A percentile compares a stretch with the other conserved stretches of the same genome.
phyloP scores from a whole-genome alignment of 169 alveolate species.

The Cryptosporidium sp. region DNA sequence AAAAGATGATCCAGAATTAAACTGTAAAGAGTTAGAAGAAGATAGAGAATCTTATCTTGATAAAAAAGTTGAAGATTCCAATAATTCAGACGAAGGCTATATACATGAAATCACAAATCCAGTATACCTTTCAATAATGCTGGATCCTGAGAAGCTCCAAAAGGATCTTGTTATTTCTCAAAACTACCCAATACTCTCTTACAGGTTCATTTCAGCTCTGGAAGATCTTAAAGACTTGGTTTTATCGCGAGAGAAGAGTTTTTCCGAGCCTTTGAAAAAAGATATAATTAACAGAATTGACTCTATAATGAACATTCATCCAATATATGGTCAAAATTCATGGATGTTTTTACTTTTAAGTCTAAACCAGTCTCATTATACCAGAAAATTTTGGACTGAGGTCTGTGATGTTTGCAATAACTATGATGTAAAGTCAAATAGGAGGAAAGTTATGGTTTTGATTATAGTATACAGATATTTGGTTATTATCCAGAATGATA shows the following conservation, averaged over 20 bases:
- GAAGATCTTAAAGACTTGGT: constrained; percentile 29
- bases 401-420: background rate
- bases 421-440: background rate
- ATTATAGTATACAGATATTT: background rate
- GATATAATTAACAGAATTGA: background rate
- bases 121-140: constrained; percentile 23
- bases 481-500: constrained; percentile 4
- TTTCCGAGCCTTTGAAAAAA: background rate
- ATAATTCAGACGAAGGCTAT: background rate
- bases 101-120: constrained; percentile 44
- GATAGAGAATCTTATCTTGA: background rate
- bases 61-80: background rate
- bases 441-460: background rate
- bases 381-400: constrained; percentile 19
- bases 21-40: background rate
- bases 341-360: constrained; percentile 27
- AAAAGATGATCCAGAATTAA: background rate
- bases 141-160: constrained; percentile 65
- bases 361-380: constrained; percentile 34
- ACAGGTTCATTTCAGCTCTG: constrained; percentile 23
- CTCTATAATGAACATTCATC: background rate
- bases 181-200: constrained; percentile 51
- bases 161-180: constrained; percentile 56
- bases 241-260: constrained; percentile 1
- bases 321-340: background rate